Base-by-base conservation (phyloP, 1,284 basidiomycete species). In the Marasmius tenuissimus region DNA sequence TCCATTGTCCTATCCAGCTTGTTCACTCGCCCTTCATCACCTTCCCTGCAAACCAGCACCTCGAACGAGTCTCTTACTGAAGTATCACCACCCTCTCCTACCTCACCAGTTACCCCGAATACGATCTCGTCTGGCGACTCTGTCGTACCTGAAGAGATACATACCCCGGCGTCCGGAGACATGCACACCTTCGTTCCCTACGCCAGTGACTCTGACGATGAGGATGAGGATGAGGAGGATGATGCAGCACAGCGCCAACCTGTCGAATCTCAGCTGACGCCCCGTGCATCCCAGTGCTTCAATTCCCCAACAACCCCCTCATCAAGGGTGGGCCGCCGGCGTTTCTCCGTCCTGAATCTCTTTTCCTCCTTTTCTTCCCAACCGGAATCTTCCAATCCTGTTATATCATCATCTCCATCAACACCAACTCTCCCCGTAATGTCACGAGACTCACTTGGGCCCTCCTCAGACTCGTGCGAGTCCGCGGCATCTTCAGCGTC, bases 1-100 rank as follows among this genome's bases (percentile, higher is more conserved):
- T 78, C 78, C 27, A 67, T 72, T 35, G 68, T 74, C 42, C 71
- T 81, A 51, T 71, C 78, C 45, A 75, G 78, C 52, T 59, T 79
- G 6, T 79, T 79, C 67, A 69, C 66, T 22, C 59, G 57, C 3
- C 27, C 27, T 4, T 27, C 27, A 27, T 70, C 72, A 20, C 67
- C 63, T 57, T 61, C 65, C 10, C 56, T 57, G 27, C 39, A 56
- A 37, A 58, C 60, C 27, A 59, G 61, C 52, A 27, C 57, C 2
- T 61, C 62, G 53, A 48, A 51, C 12, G 56, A 47, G 37, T 64
- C 56, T 7, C 55, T 63, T 47, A 35, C 54, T 38, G 62, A 59
- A 20, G n/a, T 18, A 27, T 27, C 54, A 34, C 10, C 42, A 9
- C 45, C 48, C 38, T 38, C 49, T 38, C 10, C 52, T 3, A 22